Evolutionary conservation across 2,329 filamentous ascomycete species (phyloP), one percentile per base, ranked within the genome.

Genomic region (Tolypocladium pustulatum): DNA sequence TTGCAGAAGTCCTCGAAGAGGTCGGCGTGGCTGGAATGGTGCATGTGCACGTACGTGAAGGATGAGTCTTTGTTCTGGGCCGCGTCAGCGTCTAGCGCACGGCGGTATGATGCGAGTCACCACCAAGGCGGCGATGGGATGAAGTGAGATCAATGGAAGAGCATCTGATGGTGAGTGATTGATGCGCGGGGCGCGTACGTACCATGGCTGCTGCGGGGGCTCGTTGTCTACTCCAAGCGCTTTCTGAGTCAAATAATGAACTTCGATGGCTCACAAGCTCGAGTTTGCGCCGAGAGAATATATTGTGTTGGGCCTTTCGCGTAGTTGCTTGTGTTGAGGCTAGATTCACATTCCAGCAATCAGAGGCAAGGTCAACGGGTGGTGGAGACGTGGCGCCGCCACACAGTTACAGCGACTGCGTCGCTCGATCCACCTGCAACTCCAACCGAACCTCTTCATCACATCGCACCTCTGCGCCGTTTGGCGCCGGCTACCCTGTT

Each of bases 1-100:
- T 82, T 83, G 79, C 84, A 87, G 68, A 88, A 87, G 71, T 88
- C 85, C 70, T 93, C 90, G 65, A 92, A 88, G 62, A 91, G 83
- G 74, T 92, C 89, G 58, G 88, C 88, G 74, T 90, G 83, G 69
- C 85, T 83, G 36, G 87, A 76, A 57, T 79, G 77, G 72, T 86
- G 85, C 76, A 92, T 85, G 78, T 93, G 90, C 62, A 93, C 75
- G 71, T 89, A 85, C 27, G 87, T 92, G 75, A 86, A 85, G 72
- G 78, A 80, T 12, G 87, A 86, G 78, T 94, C 90, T 76, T 90
- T 90, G 67, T 84, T 85, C 82, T 85, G 75, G 0, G 34, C 17
- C 20, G 52, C 20, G 49, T 53, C 30, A 53, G 30, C 27, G 8
- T 17, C 15, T 4, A 10, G 27, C 25, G 27, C 46, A 3, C 7